Evolutionary conservation across 208 protist genomes (phyloP).

Genomic region (Perkinsela sp.): DNA sequence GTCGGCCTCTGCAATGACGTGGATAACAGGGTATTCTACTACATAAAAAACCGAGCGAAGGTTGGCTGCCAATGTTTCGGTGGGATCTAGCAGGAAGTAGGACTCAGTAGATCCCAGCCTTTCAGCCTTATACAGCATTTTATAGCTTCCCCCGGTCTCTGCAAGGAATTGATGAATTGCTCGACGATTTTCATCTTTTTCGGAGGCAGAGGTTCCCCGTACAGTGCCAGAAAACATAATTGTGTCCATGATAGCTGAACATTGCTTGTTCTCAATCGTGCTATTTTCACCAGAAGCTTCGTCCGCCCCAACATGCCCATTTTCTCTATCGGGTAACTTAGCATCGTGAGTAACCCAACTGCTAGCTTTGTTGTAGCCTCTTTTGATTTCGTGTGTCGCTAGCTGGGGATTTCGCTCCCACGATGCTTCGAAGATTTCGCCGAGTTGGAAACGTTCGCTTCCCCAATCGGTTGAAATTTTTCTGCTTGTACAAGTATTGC

Average conservation of each 20-base stretch:
- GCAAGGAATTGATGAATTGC: neutral
- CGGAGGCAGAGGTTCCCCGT: neutral
- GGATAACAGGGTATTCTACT: slow-evolving; percentile 47
- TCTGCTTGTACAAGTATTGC: too few relatives aligned
- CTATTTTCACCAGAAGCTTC: neutral
- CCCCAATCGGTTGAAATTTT: slow-evolving; percentile 38
- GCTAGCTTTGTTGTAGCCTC: slow-evolving; percentile 29
- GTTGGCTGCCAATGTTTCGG: slow-evolving; percentile 26
- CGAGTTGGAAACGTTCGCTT: slow-evolving; percentile 29
- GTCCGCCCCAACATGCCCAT: neutral
- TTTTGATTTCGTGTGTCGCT: slow-evolving; percentile 36
- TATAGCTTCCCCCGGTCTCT: neutral
- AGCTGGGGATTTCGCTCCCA: slow-evolving; percentile 25
- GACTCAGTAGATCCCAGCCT: slow-evolving; percentile 15
- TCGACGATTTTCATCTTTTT: neutral
- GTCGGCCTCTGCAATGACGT: slow-evolving; percentile 10
- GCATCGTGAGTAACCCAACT: slow-evolving; percentile 11
- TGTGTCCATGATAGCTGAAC: too few relatives aligned
- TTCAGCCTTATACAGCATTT: slow-evolving; percentile 25
- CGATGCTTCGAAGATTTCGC: slow-evolving; percentile 24
- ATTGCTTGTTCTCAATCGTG: neutral
- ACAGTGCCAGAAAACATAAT: neutral
- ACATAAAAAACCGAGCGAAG: slow-evolving; percentile 44
- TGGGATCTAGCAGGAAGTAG: slow-evolving; percentile 23
- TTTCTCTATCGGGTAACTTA: too few relatives aligned